Percentiles rank a stretch among this genome's conserved stretches.
These are phyloP conservation scores for Pisolithus albus DNA, from an alignment of 768 basidiomycete genomes.

Conservation along the genomic window DNA sequence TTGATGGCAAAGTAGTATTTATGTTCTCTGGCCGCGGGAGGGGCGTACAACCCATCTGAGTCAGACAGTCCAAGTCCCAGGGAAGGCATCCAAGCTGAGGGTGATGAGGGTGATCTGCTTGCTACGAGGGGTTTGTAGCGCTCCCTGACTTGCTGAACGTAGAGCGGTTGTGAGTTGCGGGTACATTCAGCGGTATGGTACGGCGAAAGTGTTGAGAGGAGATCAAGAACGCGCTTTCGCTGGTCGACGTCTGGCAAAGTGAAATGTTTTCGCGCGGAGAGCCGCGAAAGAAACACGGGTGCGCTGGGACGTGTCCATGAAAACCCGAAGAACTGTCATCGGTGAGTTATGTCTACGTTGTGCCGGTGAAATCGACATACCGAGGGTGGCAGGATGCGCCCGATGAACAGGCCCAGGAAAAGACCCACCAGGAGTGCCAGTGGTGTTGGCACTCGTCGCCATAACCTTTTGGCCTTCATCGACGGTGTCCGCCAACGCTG, in stretches of 20 bases:
- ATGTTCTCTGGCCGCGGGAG: conserved; percentile 60
- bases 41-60: conserved; percentile 30
- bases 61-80: conserved; percentile 41
- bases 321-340: conserved; percentile 21
- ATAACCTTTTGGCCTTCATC: conserved; percentile 22
- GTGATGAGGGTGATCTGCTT: conserved; percentile 48
- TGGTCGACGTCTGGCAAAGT: conserved; percentile 77
- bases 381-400: conserved; percentile 37
- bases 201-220: conserved; percentile 80
- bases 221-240: conserved; percentile 76
- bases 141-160: conserved; percentile 76
- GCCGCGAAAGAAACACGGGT: conserved; percentile 39
- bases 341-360: background rate
- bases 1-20: conserved; percentile 99
- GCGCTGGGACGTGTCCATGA: conserved; percentile 53
- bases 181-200: conserved; percentile 95
- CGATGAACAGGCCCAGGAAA: conserved; percentile 51
- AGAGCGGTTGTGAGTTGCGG: conserved; percentile 74
- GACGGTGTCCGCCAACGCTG: background rate
- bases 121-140: conserved; percentile 84
- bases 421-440: conserved; percentile 56
- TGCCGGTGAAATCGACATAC: conserved; percentile 16
- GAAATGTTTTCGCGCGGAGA: conserved; percentile 55
- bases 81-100: conserved; percentile 54
- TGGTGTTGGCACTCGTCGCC: conserved; percentile 44